A percentile compares a stretch with the other conserved stretches of the same genome.
phyloP scores from a whole-genome alignment of 495 filamentous ascomycete genomes.

The Neurospora hispaniola region DNA sequence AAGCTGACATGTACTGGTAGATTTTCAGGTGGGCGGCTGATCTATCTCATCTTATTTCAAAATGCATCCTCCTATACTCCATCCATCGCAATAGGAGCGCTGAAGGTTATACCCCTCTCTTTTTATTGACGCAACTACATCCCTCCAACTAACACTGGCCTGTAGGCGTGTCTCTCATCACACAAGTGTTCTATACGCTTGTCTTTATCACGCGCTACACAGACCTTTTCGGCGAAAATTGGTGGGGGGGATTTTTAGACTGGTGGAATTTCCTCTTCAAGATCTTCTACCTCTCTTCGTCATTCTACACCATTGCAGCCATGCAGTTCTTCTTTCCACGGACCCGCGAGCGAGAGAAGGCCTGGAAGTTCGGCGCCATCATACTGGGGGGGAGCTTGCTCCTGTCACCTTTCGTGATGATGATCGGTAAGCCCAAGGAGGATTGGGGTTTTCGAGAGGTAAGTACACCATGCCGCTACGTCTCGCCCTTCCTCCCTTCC shows the following conservation, averaged over 20 bases:
- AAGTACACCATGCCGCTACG: slow-evolving; percentile 12
- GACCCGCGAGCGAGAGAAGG: slow-evolving; percentile 78
- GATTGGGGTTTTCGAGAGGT: slow-evolving; percentile 47
- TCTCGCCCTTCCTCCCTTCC: background rate
- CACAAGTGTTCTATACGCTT: slow-evolving; percentile 74
- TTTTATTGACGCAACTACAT: background rate
- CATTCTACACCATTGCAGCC: slow-evolving; percentile 76
- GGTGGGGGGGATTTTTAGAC: slow-evolving; percentile 1
- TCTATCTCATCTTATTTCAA: slow-evolving; percentile 70
- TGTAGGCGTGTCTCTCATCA: slow-evolving; percentile 83
- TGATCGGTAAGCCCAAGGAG: slow-evolving; percentile 43
- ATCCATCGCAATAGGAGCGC: slow-evolving; percentile 83
- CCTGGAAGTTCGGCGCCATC: slow-evolving; percentile 73
- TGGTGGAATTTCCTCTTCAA: slow-evolving; percentile 68
- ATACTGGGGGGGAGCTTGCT: slow-evolving; percentile 49
- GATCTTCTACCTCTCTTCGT: slow-evolving; percentile 74
- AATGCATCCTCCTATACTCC: slow-evolving; percentile 80
- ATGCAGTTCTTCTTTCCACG: slow-evolving; percentile 83
- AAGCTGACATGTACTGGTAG: slow-evolving; percentile 25
- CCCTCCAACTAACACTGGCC: slow-evolving; percentile 11
- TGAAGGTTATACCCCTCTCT: slow-evolving; percentile 50
- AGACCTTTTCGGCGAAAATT: slow-evolving; percentile 53
- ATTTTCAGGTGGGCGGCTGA: slow-evolving; percentile 75
- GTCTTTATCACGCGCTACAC: slow-evolving; percentile 86
- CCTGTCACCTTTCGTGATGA: slow-evolving; percentile 53